These are phyloP conservation scores for Fomes fomentarius DNA, from an alignment of 1,284 basidiomycete genomes.

Conservation along the genomic window DNA sequence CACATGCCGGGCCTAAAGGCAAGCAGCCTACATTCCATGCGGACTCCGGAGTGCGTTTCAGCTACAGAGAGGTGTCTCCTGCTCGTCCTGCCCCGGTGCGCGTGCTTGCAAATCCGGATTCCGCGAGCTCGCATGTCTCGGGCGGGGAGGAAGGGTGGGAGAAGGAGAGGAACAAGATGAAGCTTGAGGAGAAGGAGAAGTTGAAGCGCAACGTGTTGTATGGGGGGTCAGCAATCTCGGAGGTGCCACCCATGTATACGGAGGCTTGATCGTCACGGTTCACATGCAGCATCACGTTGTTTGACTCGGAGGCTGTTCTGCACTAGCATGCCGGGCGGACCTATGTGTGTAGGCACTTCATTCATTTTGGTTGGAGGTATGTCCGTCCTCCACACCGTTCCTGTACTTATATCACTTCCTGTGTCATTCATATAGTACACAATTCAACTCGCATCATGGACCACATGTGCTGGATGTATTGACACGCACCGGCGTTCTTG, in stretches of 20 bases:
- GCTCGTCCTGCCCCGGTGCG: background rate
- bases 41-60: conserved; percentile 13
- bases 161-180: background rate
- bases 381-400: too few species aligned
- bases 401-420: too few species aligned
- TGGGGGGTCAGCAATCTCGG: conserved; percentile 4
- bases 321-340: too few species aligned
- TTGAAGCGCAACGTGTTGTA: conserved; percentile 1
- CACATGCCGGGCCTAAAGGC: background rate
- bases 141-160: background rate
- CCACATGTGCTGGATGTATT: too few species aligned
- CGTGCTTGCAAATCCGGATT: background rate
- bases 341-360: too few species aligned
- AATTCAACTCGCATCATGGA: too few species aligned
- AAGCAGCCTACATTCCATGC: conserved; percentile 8
- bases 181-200: background rate
- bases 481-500: too few species aligned
- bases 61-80: background rate
- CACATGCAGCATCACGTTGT: too few species aligned
- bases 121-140: background rate
- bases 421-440: too few species aligned
- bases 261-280: background rate
- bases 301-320: too few species aligned
- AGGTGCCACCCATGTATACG: conserved; percentile 13
- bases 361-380: too few species aligned